phyloP scores from a whole-genome alignment of 2,329 filamentous ascomycete species.

The Exophiala sp. region DNA sequence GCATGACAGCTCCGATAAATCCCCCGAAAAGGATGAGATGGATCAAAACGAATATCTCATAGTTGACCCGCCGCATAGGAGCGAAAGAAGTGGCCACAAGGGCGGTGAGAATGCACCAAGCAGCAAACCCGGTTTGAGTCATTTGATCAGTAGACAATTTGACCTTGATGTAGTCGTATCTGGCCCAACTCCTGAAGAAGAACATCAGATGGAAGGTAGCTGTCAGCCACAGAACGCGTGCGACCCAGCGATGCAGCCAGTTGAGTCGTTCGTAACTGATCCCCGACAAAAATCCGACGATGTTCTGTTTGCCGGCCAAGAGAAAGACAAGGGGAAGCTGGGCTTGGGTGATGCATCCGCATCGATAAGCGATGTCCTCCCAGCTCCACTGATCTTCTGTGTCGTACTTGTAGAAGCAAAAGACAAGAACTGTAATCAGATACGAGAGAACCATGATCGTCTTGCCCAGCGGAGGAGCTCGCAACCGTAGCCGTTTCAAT shows the following conservation, averaged over 20 bases:
- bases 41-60: slow-evolving; percentile 52
- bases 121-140: slow-evolving; percentile 48
- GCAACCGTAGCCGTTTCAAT: slow-evolving; percentile 33
- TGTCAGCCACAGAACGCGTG: slow-evolving; percentile 48
- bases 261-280: slow-evolving; percentile 48
- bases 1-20: slow-evolving; percentile 41
- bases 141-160: slow-evolving; percentile 47
- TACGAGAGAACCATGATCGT: slow-evolving; percentile 33
- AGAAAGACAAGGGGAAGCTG: slow-evolving; percentile 54
- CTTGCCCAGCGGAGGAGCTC: slow-evolving; percentile 36
- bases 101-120: slow-evolving; percentile 48
- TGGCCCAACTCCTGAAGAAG: slow-evolving; percentile 49
- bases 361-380: slow-evolving; percentile 53
- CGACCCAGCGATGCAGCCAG: slow-evolving; percentile 49
- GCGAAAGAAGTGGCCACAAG: slow-evolving; percentile 48
- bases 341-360: slow-evolving; percentile 48
- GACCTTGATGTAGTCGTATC: slow-evolving; percentile 46
- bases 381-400: slow-evolving; percentile 45
- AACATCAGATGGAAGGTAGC: slow-evolving; percentile 51
- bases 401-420: slow-evolving; percentile 51
- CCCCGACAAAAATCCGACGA: slow-evolving; percentile 45
- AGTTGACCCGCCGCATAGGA: slow-evolving; percentile 45
- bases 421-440: slow-evolving; percentile 20
- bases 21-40: slow-evolving; percentile 49
- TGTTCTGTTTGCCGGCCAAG: slow-evolving; percentile 51